A percentile compares a stretch with the other conserved stretches of the same genome.
These are phyloP conservation scores for Ustilago shanxiensis DNA, from an alignment of 1,284 basidiomycete genomes.

Conservation along the genomic window DNA sequence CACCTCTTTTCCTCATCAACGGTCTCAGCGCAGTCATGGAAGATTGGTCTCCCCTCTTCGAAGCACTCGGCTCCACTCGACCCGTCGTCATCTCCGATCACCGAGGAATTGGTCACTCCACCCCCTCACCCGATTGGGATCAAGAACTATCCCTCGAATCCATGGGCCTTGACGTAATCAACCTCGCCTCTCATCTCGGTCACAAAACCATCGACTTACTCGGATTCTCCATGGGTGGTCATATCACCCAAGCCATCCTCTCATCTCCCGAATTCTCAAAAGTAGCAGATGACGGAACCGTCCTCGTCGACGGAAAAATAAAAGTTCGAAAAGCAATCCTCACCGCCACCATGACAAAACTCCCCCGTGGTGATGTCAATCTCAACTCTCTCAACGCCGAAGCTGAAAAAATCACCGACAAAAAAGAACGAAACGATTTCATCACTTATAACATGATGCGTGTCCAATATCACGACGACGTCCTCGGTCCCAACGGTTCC, in stretches of 20 bases:
- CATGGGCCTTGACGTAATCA: constrained; percentile 61
- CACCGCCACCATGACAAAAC: constrained; percentile 63
- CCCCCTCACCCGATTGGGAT: constrained; percentile 45
- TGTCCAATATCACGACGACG: constrained; percentile 59
- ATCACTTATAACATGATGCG: constrained; percentile 52
- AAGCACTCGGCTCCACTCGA: constrained; percentile 42
- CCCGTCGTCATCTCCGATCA: constrained; percentile 63
- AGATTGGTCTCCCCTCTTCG: constrained; percentile 63
- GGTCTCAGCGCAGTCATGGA: constrained; percentile 65
- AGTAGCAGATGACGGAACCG: not conserved
- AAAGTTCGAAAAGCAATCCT: constrained; percentile 56
- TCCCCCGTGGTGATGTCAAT: constrained; percentile 60
- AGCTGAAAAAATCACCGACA: constrained; percentile 23
- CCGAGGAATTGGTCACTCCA: constrained; percentile 62
- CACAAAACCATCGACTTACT: constrained; percentile 51
- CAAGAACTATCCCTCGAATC: constrained; percentile 53
- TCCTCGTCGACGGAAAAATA: constrained; percentile 32
- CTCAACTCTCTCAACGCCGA: constrained; percentile 23
- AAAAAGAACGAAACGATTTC: constrained; percentile 38
- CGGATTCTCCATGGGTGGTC: constrained; percentile 68
- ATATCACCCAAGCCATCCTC: constrained; percentile 61
- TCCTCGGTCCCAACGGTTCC: constrained; percentile 18
- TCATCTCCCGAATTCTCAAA: constrained; percentile 10
- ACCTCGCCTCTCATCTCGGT: constrained; percentile 45
- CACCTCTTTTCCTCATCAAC: constrained; percentile 63